Evolutionary conservation across 768 basidiomycete genomes (phyloP), one percentile per base, ranked within the genome.

Genomic region (Lactarius akahatsu): DNA sequence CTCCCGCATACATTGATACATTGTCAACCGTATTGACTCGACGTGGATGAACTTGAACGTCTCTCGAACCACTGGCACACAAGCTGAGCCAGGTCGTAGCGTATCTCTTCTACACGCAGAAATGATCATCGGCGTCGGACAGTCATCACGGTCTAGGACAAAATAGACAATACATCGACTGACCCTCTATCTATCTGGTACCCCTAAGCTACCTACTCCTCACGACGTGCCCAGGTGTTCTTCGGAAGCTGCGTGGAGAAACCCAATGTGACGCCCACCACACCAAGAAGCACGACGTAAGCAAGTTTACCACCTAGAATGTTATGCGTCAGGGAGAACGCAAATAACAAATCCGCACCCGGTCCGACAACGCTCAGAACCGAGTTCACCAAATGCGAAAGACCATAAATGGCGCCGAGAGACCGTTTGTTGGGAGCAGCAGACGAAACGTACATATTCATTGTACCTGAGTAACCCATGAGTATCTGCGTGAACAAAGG

Each of bases 401-500:
- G 36, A 64, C 89, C 89, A 68, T 90, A 89, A 23, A 85, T 87
- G 1, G 87, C 83, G 11, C 89, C 89, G 9, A 90, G 80, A 7
- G 86, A 83, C 11, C 83, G 82, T 32, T 80, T 80, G 61, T 87
- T 87, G 1, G 89, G 88, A 0, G 88, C 78, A 9, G 88, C 80
- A 4, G 83, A 83, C 9, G 83, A 80, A 63, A 90, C 85, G 68
- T 84, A 88, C 60, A 90, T 87, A 74, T 88, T 88, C n/a, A 89
- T 75, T 57, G 86, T 82, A 32, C 87, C 89, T 89, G 62, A 34
- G 34, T 10, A 34, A 34, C 20, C 1, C 15, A 6, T 56, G 20
- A 56, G 30, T 18, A 34, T 30, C 18, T 20, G 30, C 4, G 13
- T 34, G 2, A 10, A 7, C 0, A 0, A 5, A 9, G 9, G 32